phyloP scores from a whole-genome alignment of 2,329 filamentous ascomycete species.

The Apiospora kogelbergensis region DNA sequence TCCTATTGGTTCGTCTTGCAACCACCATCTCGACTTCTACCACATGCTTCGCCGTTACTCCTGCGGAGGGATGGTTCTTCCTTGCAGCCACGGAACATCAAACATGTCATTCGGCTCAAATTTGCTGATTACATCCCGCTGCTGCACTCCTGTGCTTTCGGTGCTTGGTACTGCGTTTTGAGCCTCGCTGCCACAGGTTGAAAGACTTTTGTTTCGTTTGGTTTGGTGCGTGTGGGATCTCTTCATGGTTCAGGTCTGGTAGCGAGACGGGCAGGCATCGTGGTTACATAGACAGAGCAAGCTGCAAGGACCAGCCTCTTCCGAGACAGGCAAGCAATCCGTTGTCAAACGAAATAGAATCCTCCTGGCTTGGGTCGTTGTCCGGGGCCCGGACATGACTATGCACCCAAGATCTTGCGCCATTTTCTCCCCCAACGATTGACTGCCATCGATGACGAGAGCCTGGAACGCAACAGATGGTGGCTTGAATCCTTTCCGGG shows the following conservation, averaged over 20 bases:
- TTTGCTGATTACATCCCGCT: neutral
- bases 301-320: neutral
- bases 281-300: neutral
- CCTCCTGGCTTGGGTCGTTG: neutral
- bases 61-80: neutral
- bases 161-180: neutral
- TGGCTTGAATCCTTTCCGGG: neutral
- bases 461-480: neutral
- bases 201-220: neutral
- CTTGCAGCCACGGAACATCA: neutral
- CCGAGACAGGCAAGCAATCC: neutral
- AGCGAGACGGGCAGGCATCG: neutral
- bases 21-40: neutral
- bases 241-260: slow-evolving; percentile 1
- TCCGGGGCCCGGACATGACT: neutral
- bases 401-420: neutral
- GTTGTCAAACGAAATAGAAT: neutral
- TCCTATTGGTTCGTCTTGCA: neutral
- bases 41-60: neutral
- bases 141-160: neutral
- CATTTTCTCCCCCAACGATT: neutral
- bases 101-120: neutral
- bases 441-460: neutral
- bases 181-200: neutral
- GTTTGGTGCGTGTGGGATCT: neutral